These are phyloP conservation scores for Hirsutella minnesotensis DNA, from an alignment of 2,329 filamentous ascomycete species.

Conservation along the genomic window DNA sequence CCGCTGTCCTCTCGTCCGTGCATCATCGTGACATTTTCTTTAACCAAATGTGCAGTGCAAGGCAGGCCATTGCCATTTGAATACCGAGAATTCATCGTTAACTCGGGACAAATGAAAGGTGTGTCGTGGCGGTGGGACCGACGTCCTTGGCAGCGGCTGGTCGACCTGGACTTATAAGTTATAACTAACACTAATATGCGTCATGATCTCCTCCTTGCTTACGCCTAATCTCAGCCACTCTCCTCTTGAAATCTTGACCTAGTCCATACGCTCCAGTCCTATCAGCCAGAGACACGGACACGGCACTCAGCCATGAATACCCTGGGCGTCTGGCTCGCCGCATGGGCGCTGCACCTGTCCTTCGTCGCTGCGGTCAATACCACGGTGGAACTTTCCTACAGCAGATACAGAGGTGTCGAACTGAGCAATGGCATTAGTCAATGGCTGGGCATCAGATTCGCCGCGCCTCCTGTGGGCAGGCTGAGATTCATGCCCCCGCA, in stretches of 20 bases:
- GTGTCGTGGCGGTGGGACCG: too few relatives aligned
- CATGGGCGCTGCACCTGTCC: conserved; percentile 1
- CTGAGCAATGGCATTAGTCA: conserved; percentile 47
- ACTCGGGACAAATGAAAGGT: too few relatives aligned
- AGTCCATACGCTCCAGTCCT: too few relatives aligned
- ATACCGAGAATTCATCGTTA: too few relatives aligned
- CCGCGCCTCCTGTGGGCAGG: conserved; percentile 52
- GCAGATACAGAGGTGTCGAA: conserved; percentile 47
- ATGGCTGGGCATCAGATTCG: conserved; percentile 68
- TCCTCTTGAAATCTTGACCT: too few relatives aligned
- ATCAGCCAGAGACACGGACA: background rate
- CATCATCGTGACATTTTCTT: too few relatives aligned
- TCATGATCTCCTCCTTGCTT: too few relatives aligned
- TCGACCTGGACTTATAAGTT: too few relatives aligned
- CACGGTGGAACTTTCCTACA: conserved; percentile 52
- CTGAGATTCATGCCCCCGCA: conserved; percentile 56
- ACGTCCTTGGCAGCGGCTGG: too few relatives aligned
- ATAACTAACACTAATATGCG: background rate
- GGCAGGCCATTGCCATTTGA: too few relatives aligned
- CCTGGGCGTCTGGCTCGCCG: background rate
- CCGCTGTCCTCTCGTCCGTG: background rate
- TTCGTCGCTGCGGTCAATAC: conserved; percentile 9
- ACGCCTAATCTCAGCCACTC: too few relatives aligned
- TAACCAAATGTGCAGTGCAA: too few relatives aligned
- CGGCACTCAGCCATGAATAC: conserved; percentile 1